Conservation (phyloP, 257 asterid species). For the Solanum commersonii region DNA sequence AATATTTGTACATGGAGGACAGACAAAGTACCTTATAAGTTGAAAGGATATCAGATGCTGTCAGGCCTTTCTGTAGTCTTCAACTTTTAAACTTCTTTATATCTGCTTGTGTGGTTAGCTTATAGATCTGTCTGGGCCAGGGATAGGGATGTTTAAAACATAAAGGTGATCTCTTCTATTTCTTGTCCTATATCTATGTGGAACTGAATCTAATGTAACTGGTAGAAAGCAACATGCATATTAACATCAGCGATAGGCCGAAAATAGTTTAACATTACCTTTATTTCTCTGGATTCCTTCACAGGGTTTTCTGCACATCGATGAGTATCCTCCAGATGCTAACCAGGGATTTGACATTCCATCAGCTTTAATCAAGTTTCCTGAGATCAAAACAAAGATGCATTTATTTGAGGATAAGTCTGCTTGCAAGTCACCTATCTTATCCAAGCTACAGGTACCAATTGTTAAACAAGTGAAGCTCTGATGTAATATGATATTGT, state of each 20-base stretch:
- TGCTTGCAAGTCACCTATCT: constrained; percentile 36
- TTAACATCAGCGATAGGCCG: neutral
- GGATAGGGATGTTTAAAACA: neutral
- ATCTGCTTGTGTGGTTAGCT: neutral
- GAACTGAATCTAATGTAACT: neutral
- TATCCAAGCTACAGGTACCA: constrained; percentile 66
- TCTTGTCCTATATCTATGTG: neutral
- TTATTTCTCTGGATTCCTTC: neutral
- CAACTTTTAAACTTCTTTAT: neutral
- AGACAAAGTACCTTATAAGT: neutral
- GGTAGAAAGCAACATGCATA: neutral
- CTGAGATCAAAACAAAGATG: constrained; percentile 47
- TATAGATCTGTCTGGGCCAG: neutral
- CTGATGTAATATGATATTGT: neutral
- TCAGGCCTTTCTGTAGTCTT: neutral
- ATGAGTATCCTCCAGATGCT: constrained; percentile 98
- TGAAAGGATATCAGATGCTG: neutral
- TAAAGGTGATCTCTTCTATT: neutral
- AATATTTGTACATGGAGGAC: neutral
- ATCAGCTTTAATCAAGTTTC: constrained; percentile 67
- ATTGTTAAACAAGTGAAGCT: neutral
- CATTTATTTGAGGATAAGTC: constrained; percentile 34
- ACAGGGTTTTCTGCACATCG: constrained; percentile 96
- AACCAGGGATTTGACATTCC: constrained; percentile 99
- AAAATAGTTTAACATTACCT: neutral